A percentile compares a stretch with the other conserved stretches of the same genome.
Evolutionary conservation across 2,329 filamentous ascomycete species (phyloP).

Genomic region (Penicillium sp.): DNA sequence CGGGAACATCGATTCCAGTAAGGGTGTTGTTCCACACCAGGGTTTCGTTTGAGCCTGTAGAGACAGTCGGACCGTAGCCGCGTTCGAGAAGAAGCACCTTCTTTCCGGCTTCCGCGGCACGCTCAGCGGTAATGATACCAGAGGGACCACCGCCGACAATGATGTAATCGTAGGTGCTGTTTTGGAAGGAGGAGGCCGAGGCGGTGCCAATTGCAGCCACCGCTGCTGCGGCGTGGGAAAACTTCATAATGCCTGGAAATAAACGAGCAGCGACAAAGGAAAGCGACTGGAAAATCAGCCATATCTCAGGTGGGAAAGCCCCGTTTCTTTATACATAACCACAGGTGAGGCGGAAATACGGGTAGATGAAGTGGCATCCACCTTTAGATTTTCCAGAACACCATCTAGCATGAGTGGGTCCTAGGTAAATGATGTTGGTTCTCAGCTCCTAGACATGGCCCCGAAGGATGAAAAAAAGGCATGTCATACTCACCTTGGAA

Average conservation of each 20-base stretch:
- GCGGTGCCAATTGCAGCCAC: background rate
- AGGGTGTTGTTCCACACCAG: constrained; percentile 22
- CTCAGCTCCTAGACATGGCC: no score
- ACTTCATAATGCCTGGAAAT: background rate
- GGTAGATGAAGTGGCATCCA: no score
- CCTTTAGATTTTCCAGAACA: no score
- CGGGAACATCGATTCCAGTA: constrained; percentile 28
- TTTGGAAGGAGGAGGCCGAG: constrained; percentile 17
- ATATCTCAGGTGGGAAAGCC: no score
- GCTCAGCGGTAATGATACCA: constrained; percentile 23
- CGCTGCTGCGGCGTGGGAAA: background rate
- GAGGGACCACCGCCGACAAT: constrained; percentile 24
- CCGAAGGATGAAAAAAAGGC: no score
- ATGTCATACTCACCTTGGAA: no score
- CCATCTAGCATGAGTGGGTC: no score
- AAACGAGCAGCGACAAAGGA: background rate
- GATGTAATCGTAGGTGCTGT: constrained; percentile 22
- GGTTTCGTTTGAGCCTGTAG: constrained; percentile 24
- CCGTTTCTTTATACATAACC: no score
- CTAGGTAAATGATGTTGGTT: no score
- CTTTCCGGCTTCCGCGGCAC: constrained; percentile 23
- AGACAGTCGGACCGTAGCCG: constrained; percentile 23
- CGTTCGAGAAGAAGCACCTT: constrained; percentile 23
- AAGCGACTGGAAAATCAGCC: background rate
- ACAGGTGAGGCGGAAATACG: no score